Conservation (phyloP, 352 stramenopile species). For the Globisporangium sylvaticum region DNA sequence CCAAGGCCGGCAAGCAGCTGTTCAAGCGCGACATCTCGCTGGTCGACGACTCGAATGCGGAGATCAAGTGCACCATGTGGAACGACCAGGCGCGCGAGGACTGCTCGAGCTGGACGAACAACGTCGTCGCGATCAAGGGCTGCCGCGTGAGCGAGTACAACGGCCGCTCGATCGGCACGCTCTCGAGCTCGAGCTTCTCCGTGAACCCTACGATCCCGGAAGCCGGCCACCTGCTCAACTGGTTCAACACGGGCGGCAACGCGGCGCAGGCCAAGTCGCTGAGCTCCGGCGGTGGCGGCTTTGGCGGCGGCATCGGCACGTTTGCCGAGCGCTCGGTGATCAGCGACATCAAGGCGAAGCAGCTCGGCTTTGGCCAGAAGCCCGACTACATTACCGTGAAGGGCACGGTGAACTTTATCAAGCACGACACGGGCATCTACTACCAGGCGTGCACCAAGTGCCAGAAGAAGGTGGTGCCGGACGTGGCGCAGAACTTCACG, state of each 20-base stretch:
- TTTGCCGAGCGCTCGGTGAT: slow-evolving; percentile 90
- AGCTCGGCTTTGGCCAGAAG: slow-evolving; percentile 95
- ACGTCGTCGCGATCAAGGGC: slow-evolving; percentile 95
- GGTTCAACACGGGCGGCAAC: slow-evolving; percentile 78
- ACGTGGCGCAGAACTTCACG: slow-evolving; percentile 92
- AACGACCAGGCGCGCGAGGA: slow-evolving; percentile 87
- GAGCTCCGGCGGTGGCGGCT: slow-evolving; percentile 62
- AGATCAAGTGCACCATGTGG: slow-evolving; percentile 97
- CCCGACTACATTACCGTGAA: slow-evolving; percentile 96
- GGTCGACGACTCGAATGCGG: slow-evolving; percentile 93
- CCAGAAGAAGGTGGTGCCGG: slow-evolving; percentile 91
- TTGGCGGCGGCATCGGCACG: slow-evolving; percentile 66
- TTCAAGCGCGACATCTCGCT: slow-evolving; percentile 96
- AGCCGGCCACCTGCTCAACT: slow-evolving; percentile 78
- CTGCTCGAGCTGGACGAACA: slow-evolving; percentile 83
- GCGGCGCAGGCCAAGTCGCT: slow-evolving; percentile 72
- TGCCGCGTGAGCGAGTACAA: slow-evolving; percentile 94
- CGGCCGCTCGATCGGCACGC: slow-evolving; percentile 86
- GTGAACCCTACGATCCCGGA: slow-evolving; percentile 88
- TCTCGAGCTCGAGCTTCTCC: slow-evolving; percentile 73
- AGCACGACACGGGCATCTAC: slow-evolving; percentile 89
- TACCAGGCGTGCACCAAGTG: slow-evolving; percentile 88
- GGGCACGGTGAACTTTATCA: slow-evolving; percentile 96
- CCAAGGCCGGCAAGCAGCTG: slow-evolving; percentile 94
- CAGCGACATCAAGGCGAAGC: slow-evolving; percentile 92